Conservation (phyloP, 306 rosid genomes). For the Potentilla sterilis region DNA sequence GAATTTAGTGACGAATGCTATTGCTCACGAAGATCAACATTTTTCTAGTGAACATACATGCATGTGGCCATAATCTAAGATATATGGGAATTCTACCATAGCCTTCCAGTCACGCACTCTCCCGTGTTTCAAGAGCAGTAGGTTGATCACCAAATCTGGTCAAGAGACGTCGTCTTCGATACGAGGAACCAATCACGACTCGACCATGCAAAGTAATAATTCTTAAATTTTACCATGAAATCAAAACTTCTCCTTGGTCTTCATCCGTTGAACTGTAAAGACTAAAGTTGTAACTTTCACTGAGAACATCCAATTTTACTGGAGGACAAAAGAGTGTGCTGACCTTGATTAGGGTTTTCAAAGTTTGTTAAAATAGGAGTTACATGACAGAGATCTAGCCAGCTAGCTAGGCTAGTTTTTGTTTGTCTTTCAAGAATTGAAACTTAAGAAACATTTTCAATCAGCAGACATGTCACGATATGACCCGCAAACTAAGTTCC, state of each 20-base stretch:
- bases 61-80: too few species aligned
- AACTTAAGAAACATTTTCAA: neutral
- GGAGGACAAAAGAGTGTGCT: too few species aligned
- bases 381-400: neutral
- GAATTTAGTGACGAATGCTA: too few species aligned
- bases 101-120: too few species aligned
- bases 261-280: neutral
- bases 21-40: too few species aligned
- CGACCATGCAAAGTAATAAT: neutral
- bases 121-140: neutral
- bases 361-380: neutral
- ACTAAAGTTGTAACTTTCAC: too few species aligned
- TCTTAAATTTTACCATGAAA: neutral
- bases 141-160: neutral
- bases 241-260: neutral
- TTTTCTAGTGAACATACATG: too few species aligned
- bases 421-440: too few species aligned
- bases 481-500: too few species aligned
- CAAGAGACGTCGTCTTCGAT: neutral
- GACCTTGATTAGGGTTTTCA: neutral
- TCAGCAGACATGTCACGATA: neutral
- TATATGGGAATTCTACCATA: too few species aligned
- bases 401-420: too few species aligned
- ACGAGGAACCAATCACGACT: neutral
- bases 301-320: too few species aligned